Evolutionary conservation across 2,329 filamentous ascomycete genomes (phyloP), one percentile per base, ranked within the genome.

Genomic region (Monilinia vaccinii-corymbosi): DNA sequence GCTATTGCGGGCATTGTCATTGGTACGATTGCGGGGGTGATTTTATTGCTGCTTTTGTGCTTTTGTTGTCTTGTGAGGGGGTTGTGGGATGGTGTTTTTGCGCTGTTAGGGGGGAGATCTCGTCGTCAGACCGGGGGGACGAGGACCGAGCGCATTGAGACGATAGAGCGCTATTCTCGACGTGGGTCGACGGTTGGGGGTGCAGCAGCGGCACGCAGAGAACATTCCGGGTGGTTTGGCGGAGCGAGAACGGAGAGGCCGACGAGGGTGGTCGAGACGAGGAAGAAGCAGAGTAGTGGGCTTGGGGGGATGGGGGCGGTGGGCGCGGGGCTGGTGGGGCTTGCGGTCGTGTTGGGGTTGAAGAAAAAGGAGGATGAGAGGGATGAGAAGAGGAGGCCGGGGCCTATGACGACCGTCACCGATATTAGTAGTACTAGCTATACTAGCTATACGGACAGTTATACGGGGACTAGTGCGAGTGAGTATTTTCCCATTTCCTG

Each of bases 1-100:
- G 88, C 87, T 62, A 92, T 92, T 67, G 88, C 89, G 18, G 88
- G 88, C 62, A 92, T 92, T 68, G 88, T 92, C 65, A 85, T 92
- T 60, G 88, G 88, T 63, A 81, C 83, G 13, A 78, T 92, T 52
- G 80, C 81, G 16, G 88, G 86, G 63, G 77, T 91, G 40, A 73
- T 80, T 45, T 76, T 92, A 2, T 80, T 92, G 25, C 75, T 86
- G 5, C 79, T 89, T 9, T 75, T 91, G 69, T 91, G 87, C 77
- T 85, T 89, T 75, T 91, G 84, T 79, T 89, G 87, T 76, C 84
- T 86, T 62, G 78, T 81, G 61, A 79, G 81, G 64, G 82, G 82
- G 16, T 75, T 86, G 47, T 87, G 84, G 79, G 78, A 82, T 64
- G 79, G 77, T 36, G 67, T 84, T 45, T 72, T 83, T 53, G 81